These are phyloP conservation scores for Ceratonia siliqua DNA, from an alignment of 306 rosid genomes.

Conservation along the genomic window DNA sequence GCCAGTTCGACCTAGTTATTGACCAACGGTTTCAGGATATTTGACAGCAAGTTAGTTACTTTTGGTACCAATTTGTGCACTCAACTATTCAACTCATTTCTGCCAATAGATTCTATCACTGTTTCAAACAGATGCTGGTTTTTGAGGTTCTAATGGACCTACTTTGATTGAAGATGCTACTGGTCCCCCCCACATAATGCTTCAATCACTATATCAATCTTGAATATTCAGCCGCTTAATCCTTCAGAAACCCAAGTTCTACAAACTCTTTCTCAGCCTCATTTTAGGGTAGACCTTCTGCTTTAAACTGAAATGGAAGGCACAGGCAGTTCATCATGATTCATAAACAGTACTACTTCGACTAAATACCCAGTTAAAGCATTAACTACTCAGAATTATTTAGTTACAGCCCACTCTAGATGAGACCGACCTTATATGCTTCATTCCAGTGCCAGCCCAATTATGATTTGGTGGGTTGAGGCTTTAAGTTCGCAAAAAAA, in stretches of 20 bases:
- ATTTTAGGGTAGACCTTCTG: neutral
- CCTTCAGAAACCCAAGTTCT: neutral
- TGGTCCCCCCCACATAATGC: neutral
- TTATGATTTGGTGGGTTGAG: slow-evolving; percentile 1
- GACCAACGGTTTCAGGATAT: neutral
- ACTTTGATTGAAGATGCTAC: slow-evolving; percentile 9
- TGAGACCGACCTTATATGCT: neutral
- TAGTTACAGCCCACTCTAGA: neutral
- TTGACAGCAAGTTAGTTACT: neutral
- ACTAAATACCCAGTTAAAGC: neutral
- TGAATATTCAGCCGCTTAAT: too few species aligned
- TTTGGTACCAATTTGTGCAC: neutral
- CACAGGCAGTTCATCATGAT: neutral
- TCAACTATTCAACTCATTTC: neutral
- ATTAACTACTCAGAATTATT: neutral
- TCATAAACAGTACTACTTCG: neutral
- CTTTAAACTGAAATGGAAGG: neutral
- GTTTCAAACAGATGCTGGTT: neutral
- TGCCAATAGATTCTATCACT: neutral
- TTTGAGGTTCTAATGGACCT: slow-evolving; percentile 29
- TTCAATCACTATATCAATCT: too few species aligned
- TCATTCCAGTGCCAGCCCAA: slow-evolving; percentile 8
- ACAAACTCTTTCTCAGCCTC: neutral
- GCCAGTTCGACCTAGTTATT: neutral
- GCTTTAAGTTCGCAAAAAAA: too few species aligned